Percentiles rank a stretch among this genome's conserved stretches.
Conservation (phyloP, 768 basidiomycete species). For the Serendipita sp. region DNA sequence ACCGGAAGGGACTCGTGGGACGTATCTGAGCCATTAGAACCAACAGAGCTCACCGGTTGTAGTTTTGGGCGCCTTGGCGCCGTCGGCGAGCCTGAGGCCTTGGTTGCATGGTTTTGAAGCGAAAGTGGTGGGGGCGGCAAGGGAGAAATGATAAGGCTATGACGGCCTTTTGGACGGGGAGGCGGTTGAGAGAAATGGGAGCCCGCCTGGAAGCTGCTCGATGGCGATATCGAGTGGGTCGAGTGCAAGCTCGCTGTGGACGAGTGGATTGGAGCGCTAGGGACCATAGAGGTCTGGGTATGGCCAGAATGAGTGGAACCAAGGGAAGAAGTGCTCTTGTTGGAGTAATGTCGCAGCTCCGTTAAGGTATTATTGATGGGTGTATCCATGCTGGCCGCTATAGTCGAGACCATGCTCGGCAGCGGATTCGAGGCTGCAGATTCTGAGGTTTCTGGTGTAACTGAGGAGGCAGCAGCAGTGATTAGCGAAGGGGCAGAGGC, state of each 20-base stretch:
- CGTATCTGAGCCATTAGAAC: background rate
- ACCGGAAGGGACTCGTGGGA: background rate
- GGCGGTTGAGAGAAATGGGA: background rate
- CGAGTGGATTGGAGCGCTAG: background rate
- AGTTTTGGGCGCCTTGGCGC: background rate
- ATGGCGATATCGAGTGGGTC: background rate
- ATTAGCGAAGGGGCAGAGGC: background rate
- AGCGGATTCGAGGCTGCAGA: background rate
- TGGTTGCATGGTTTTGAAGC: background rate
- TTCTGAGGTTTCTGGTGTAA: background rate
- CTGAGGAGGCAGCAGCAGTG: constrained; percentile 2
- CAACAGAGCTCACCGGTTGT: background rate
- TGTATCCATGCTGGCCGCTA: background rate
- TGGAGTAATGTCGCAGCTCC: background rate
- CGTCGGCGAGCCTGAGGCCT: background rate
- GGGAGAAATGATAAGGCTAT: background rate
- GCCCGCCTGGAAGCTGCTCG: background rate
- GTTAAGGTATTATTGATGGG: background rate
- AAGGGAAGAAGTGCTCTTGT: background rate
- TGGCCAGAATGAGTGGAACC: constrained; percentile 2
- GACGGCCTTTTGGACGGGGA: background rate
- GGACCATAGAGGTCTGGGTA: background rate
- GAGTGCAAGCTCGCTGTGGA: background rate
- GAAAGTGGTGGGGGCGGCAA: background rate
- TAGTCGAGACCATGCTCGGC: constrained; percentile 3